These are phyloP conservation scores for Gynochthodes officinalis DNA, from an alignment of 257 asterid species.

Conservation along the genomic window DNA sequence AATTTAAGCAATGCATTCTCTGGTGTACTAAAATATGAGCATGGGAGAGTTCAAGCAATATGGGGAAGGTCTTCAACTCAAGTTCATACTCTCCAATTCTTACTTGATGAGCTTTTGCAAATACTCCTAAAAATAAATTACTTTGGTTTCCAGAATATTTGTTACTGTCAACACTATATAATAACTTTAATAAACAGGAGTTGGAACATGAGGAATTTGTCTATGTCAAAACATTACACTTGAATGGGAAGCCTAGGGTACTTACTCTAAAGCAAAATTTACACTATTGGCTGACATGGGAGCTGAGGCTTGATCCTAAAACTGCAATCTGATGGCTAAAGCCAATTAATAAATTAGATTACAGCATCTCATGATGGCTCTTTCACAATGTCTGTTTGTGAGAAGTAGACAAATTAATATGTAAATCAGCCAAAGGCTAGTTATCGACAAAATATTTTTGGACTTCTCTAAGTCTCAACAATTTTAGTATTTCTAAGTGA, in stretches of 20 bases:
- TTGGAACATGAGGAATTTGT: constrained; percentile 88
- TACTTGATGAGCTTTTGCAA: constrained; percentile 8
- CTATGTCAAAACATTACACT: constrained; percentile 76
- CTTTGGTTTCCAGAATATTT: background rate
- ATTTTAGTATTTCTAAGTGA: too few relatives aligned
- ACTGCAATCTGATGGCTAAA: constrained; percentile 79
- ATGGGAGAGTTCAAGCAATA: constrained; percentile 88
- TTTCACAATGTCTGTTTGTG: background rate
- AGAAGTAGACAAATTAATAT: background rate
- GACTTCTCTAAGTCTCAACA: too few relatives aligned
- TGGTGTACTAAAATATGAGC: constrained; percentile 94
- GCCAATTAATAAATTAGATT: constrained; percentile 56
- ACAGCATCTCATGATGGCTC: constrained; percentile 20
- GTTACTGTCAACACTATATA: background rate
- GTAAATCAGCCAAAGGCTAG: too few relatives aligned
- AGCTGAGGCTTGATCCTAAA: constrained; percentile 75
- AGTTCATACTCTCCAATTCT: constrained; percentile 42
- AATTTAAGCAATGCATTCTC: constrained; percentile 95
- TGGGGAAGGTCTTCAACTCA: constrained; percentile 99
- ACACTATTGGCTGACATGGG: constrained; percentile 99
- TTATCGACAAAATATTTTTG: too few relatives aligned
- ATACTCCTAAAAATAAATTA: too few relatives aligned
- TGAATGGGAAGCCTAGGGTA: constrained; percentile 91
- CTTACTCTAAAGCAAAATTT: constrained; percentile 91
- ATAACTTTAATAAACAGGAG: constrained; percentile 36